Base-by-base conservation (phyloP, 192 early-diverging fungal species). In the Entomortierella beljakovae region DNA sequence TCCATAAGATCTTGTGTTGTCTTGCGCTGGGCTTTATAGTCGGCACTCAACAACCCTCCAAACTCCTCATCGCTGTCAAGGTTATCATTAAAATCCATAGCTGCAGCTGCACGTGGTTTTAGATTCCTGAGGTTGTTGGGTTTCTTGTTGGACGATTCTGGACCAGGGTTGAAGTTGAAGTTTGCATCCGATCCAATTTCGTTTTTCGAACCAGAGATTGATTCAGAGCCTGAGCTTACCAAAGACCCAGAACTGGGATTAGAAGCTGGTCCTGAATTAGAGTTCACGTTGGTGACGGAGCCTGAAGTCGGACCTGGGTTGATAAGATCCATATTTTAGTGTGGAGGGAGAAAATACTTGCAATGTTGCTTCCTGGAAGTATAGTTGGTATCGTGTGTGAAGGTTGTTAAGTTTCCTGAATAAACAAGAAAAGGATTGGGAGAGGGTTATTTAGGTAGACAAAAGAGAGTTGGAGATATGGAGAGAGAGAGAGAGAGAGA, bases 41-140 rank as follows among this genome's bases (percentile, higher is more conserved):
- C 75, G 0, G 59, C 67, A 15, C 61, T 59, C 1, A 70, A 35
- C 2, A 69, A n/a, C 1, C 61, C 62, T 4, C 64, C 63, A 46
- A 49, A 43, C 15, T 60, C 64, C 5, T 61, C 66, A 33, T 69
- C 67, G 16, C 60, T 60, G 32, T 61, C 53, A 32, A n/a, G 4
- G 49, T 77, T 56, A 29, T 77, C 66, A 43, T 64, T 69, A 51
- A 69, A 68, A 25, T 69, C 55, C 35, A 64, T 15, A 16, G 66
- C 61, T 1, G 74, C 74, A 20, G 73, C 59, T 13, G 66, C 74
- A 16, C 74, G 74, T 2, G 74, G 74, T 23, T 77, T 65, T 11
- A 77, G 55, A 29, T 59, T 64, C 5, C 61, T 49, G 11, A 68
- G 35, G 11, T 29, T 34, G 42, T 29, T 26, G 3, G 64, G 62